Conservation (phyloP, 2,329 filamentous ascomycete genomes). For the Orbilia oligospora region DNA sequence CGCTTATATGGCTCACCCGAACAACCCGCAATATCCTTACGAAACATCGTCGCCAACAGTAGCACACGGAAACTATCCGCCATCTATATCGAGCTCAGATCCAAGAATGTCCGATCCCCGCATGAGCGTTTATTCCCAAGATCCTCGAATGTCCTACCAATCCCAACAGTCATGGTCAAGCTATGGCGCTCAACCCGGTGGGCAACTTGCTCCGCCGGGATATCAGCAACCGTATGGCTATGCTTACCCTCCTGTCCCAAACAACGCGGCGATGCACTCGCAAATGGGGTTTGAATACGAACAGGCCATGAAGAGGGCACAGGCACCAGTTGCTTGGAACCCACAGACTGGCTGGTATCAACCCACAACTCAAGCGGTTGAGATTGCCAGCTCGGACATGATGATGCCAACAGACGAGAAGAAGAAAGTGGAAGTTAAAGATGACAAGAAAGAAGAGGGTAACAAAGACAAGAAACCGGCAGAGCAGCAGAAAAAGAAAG, state of each 20-base stretch:
- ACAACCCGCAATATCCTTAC: constrained; percentile 19
- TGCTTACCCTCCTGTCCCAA: not conserved
- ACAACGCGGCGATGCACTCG: not conserved
- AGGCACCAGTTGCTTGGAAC: constrained; percentile 19
- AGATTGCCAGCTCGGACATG: constrained; percentile 44
- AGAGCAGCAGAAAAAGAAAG: constrained; percentile 12
- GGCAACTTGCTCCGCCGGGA: constrained; percentile 21
- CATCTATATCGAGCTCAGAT: constrained; percentile 22
- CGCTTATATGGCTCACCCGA: constrained; percentile 26
- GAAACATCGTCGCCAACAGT: constrained; percentile 4
- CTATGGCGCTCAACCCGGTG: constrained; percentile 22
- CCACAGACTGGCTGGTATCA: constrained; percentile 49
- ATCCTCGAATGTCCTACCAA: constrained; percentile 49
- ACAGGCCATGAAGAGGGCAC: constrained; percentile 28
- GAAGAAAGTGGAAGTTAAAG: constrained; percentile 14
- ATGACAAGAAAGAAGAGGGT: not conserved
- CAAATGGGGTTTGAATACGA: constrained; percentile 27
- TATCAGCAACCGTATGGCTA: constrained; percentile 40
- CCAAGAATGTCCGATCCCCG: constrained; percentile 40
- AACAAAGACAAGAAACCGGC: not conserved
- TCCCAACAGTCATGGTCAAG: constrained; percentile 39
- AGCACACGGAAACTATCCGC: constrained; percentile 13
- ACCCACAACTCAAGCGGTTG: constrained; percentile 27
- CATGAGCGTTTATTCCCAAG: constrained; percentile 15
- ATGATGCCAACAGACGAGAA: constrained; percentile 16